Evolutionary conservation across 257 asterid species (phyloP), one percentile per base, ranked within the genome.

Genomic region (Haberlea rhodopensis): DNA sequence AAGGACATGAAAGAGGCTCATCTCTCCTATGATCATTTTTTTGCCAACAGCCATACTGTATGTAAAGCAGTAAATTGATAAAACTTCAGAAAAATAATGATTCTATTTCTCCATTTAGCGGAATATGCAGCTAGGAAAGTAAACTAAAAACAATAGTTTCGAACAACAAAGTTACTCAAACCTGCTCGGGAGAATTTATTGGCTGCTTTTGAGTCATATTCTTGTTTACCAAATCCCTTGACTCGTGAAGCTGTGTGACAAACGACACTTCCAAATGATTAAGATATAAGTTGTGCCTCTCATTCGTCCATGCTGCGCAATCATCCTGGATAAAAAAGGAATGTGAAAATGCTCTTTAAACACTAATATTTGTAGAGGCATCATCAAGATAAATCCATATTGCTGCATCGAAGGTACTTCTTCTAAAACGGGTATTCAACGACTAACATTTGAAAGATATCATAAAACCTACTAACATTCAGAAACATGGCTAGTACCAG

Each of bases 231-330:
- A n/a, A n/a, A n/a, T n/a, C n/a, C 76, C 73, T 82, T 23, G 95
- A 78, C 57, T 69, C 76, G 57, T 82, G 89, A 72, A 90, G 74
- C 76, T 84, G 87, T 60, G 76, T 80, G 48, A 86, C 79, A 76
- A 88, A 88, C 54, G 96, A 86, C 65, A 73, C 84, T 69, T 90
- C 97, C 80, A 90, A 79, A 63, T 61, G 60, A 71, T 81, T 74
- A 59, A 90, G 89, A 77, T 76, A 88, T 37, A 66, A 70, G 68
- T 80, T 78, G 81, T 90, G 97, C 81, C 72, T 80, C 81, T 82
- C 86, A 70, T 90, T 71, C 55, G 97, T 86, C 97, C 94, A 88
- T 71, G 62, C 75, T 49, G 72, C 43, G 72, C 57, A 22, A 56
- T 75, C 56, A 22, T 70, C 87, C 97, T 90, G 89, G 55, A 51